These are phyloP conservation scores for Eimeria praecox DNA, from an alignment of 169 alveolate genomes.

Conservation along the genomic window DNA sequence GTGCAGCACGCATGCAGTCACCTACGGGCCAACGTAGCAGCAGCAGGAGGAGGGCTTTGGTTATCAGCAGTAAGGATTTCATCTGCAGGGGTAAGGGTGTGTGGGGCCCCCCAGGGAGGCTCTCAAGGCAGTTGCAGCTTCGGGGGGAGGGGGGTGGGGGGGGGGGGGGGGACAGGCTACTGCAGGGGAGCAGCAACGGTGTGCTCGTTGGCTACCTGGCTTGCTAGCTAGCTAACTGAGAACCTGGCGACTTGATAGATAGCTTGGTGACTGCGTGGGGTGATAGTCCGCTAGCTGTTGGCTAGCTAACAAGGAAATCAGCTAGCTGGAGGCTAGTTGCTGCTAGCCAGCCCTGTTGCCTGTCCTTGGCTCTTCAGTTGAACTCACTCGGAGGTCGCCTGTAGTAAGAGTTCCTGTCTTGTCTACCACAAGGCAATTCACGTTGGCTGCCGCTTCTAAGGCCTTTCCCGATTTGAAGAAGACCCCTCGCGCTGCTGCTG, in stretches of 20 bases:
- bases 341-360: background rate
- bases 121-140: background rate
- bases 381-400: constrained; percentile 87
- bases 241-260: background rate
- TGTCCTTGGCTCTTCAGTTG: background rate
- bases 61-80: background rate
- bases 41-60: background rate
- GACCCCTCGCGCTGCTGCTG: constrained; percentile 79
- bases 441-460: constrained; percentile 75
- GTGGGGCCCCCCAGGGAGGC: background rate
- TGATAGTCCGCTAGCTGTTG: background rate
- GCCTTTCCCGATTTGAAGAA: constrained; percentile 76
- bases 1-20: constrained; percentile 51
- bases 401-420: constrained; percentile 84
- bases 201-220: too few species aligned
- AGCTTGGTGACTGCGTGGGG: background rate
- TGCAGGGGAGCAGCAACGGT: too few species aligned
- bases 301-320: background rate
- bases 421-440: constrained; percentile 72
- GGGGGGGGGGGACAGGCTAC: too few species aligned
- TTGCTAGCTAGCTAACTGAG: background rate
- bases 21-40: background rate
- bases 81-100: background rate
- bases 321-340: background rate
- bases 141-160: too few species aligned